Evolutionary conservation across 768 basidiomycete species (phyloP), one percentile per base, ranked within the genome.

Genomic region (Dentipellis sp.): DNA sequence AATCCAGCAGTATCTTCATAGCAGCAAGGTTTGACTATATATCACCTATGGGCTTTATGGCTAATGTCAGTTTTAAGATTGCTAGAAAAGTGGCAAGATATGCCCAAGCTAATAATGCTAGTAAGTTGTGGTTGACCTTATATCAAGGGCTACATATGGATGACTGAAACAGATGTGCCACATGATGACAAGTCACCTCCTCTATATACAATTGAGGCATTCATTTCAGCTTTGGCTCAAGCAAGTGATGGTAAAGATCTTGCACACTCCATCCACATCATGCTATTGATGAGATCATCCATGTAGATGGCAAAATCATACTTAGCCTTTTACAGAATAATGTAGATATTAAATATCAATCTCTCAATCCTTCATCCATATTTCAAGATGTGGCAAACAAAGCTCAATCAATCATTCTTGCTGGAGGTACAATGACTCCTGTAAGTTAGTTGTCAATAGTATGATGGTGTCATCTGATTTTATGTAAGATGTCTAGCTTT

Each of bases 341-440:
- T 29, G 29, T 89, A 4, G 83, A 86, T 57, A 72, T 97, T 53
- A 92, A 88, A 64, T 99, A 97, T 64, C 89, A 97, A 59, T 82
- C 93, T 17, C 78, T 99, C 21, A 97, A 98, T 64, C 94, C 97
- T 1, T 81, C 91, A 1, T 87, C 90, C 6, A 77, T 84, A 56
- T 98, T 98, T 65, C 74, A 77, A 54, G 88, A 91, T n/a, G 79
- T 97, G 6, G 81, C 91, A 0, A 83, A 92, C 17, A 75, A 77
- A 22, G 91, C 94, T 1, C 74, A 91, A 38, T 79, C 88, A 2
- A 84, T 98, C n/a, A 72, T 98, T 29, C 74, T 99, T 39, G 95
- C 97, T 8, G 95, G 95, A 9, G 95, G 95, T 4, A 99, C 95
- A 0, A 97, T 99, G 97, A 92, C 93, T 7, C 95, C 95, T n/a